Evolutionary conservation across 768 basidiomycete genomes (phyloP).

Genomic region (Lentinula aciculospora): DNA sequence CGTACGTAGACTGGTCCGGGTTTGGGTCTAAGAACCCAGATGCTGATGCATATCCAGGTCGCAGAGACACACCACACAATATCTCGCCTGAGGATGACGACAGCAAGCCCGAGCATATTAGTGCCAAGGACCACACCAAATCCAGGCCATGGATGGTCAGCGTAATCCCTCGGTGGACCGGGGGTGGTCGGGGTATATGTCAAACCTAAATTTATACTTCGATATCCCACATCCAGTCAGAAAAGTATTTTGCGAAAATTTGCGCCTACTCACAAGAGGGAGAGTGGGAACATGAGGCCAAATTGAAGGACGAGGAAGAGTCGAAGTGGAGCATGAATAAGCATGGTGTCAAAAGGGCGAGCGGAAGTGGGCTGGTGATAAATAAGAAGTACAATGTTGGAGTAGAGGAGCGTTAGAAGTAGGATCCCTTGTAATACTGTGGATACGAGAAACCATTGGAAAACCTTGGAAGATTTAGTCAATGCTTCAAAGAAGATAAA

Average conservation of each 20-base stretch:
- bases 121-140: slow-evolving; percentile 62
- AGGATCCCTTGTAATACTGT: slow-evolving; percentile 72
- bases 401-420: slow-evolving; percentile 66
- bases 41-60: slow-evolving; percentile 65
- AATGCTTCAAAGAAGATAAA: background rate
- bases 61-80: slow-evolving; percentile 73
- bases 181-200: slow-evolving; percentile 40
- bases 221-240: background rate
- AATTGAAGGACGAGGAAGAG: slow-evolving; percentile 58
- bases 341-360: slow-evolving; percentile 69
- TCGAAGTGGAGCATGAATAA: slow-evolving; percentile 85
- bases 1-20: slow-evolving; percentile 61
- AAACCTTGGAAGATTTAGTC: slow-evolving; percentile 33
- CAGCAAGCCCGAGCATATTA: slow-evolving; percentile 53
- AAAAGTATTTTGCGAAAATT: background rate
- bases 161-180: slow-evolving; percentile 47
- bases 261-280: slow-evolving; percentile 44
- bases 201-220: slow-evolving; percentile 66
- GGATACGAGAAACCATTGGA: slow-evolving; percentile 71
- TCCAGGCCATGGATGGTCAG: slow-evolving; percentile 64
- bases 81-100: slow-evolving; percentile 54
- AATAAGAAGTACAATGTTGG: slow-evolving; percentile 70
- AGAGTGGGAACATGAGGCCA: slow-evolving; percentile 50
- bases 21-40: slow-evolving; percentile 59
- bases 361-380: slow-evolving; percentile 58